Evolutionary conservation across 2,329 filamentous ascomycete genomes (phyloP).

Genomic region (Epichloe hybrida): DNA sequence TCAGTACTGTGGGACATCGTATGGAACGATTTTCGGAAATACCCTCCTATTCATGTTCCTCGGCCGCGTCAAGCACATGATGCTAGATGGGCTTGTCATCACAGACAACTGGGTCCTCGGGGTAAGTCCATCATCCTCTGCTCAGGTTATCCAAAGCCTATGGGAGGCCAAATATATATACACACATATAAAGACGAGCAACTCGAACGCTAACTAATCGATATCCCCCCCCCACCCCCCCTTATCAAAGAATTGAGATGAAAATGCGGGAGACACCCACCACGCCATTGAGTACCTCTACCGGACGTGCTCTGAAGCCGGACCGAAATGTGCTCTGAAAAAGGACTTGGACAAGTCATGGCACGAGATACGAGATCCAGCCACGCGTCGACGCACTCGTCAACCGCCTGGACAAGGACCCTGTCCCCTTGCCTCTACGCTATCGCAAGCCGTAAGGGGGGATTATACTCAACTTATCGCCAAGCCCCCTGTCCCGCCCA

Average conservation of each 20-base stretch:
- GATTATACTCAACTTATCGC: neutral
- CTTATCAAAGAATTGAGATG: slow-evolving; percentile 12
- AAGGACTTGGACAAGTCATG: slow-evolving; percentile 2
- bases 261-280: slow-evolving; percentile 19
- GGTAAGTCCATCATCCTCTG: slow-evolving; percentile 10
- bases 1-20: slow-evolving; percentile 35
- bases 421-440: slow-evolving; percentile 7
- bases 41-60: slow-evolving; percentile 14
- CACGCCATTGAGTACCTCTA: slow-evolving; percentile 16
- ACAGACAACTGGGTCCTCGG: slow-evolving; percentile 17
- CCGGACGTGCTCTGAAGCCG: slow-evolving; percentile 16
- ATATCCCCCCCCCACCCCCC: too few species aligned
- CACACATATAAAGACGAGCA: too few species aligned
- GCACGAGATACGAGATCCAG: neutral
- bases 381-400: slow-evolving; percentile 15
- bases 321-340: slow-evolving; percentile 3
- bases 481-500: neutral
- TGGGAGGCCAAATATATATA: too few species aligned
- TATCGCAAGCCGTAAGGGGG: slow-evolving; percentile 1
- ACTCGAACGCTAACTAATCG: too few species aligned
- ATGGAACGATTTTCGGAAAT: slow-evolving; percentile 16
- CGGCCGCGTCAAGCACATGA: slow-evolving; percentile 20
- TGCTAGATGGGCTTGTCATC: slow-evolving; percentile 21
- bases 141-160: too few species aligned
- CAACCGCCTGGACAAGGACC: slow-evolving; percentile 9